These are phyloP conservation scores for Raphidocelis subcapitata DNA, from an alignment of 139 green algal genomes.

Conservation along the genomic window DNA sequence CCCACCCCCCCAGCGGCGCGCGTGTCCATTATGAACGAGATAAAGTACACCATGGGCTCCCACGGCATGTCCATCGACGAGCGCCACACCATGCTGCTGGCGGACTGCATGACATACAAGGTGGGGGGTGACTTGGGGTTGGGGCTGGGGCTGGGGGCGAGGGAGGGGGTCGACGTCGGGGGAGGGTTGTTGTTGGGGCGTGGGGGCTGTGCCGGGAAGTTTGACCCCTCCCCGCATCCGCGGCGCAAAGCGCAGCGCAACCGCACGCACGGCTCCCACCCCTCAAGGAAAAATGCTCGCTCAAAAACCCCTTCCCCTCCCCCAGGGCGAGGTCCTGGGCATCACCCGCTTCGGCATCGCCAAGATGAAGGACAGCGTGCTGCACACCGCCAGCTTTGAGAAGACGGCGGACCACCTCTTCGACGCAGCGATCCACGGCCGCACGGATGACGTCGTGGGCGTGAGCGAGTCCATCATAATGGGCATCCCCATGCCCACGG, in stretches of 20 bases:
- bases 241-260: too few relatives aligned
- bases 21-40: slow-evolving; percentile 84
- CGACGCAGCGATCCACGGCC: slow-evolving; percentile 89
- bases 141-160: too few relatives aligned
- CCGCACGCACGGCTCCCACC: too few relatives aligned
- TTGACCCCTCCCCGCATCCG: too few relatives aligned
- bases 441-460: slow-evolving; percentile 57
- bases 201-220: too few relatives aligned
- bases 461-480: slow-evolving; percentile 99
- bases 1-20: too few relatives aligned
- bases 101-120: slow-evolving; percentile 99
- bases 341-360: slow-evolving; percentile 99
- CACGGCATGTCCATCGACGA: slow-evolving; percentile 97
- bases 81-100: slow-evolving; percentile 96
- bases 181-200: too few relatives aligned
- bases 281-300: too few relatives aligned
- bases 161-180: too few relatives aligned
- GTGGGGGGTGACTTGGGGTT: slow-evolving; percentile 30
- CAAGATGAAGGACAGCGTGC: slow-evolving; percentile 99
- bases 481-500: slow-evolving; percentile 96
- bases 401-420: slow-evolving; percentile 99
- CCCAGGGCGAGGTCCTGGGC: slow-evolving; percentile 93
- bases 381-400: slow-evolving; percentile 98
- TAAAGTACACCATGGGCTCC: slow-evolving; percentile 86
- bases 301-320: too few relatives aligned